phyloP scores from a whole-genome alignment of 1,284 basidiomycete species.

The Coniophora puteana region DNA sequence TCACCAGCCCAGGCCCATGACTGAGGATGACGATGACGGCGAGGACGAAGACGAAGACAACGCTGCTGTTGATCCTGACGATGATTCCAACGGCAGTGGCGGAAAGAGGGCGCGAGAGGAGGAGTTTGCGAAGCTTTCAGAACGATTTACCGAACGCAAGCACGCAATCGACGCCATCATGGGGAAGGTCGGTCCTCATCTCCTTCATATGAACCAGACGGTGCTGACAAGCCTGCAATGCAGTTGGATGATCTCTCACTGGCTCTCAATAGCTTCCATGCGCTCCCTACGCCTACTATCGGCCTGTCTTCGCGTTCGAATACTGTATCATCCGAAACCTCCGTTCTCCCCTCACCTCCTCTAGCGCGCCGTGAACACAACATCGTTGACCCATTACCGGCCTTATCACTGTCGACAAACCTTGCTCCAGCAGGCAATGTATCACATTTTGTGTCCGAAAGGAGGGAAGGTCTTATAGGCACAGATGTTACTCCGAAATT shows the following conservation, averaged over 20 bases:
- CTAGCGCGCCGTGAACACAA: not conserved
- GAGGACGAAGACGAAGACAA: conserved; percentile 45
- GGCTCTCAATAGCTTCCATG: conserved; percentile 42
- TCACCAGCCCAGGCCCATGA: conserved; percentile 18
- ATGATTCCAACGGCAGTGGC: conserved; percentile 38
- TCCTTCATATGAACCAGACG: not conserved
- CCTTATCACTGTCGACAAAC: conserved; percentile 16
- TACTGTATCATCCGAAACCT: conserved; percentile 21
- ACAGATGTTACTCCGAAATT: conserved; percentile 13
- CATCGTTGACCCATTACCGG: conserved; percentile 10
- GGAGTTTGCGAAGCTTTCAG: conserved; percentile 61
- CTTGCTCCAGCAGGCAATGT: no score
- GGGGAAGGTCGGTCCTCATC: conserved; percentile 48
- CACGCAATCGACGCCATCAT: conserved; percentile 66
- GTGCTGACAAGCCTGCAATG: not conserved
- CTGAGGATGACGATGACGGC: conserved; percentile 24
- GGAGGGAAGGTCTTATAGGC: conserved; percentile 16
- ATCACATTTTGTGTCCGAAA: no score
- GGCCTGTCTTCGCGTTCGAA: conserved; percentile 31
- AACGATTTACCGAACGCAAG: conserved; percentile 64
- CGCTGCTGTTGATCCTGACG: conserved; percentile 30
- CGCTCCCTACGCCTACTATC: conserved; percentile 39
- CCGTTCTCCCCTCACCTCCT: conserved; percentile 5
- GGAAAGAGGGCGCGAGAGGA: conserved; percentile 48
- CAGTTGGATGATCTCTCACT: conserved; percentile 45